Percentiles rank a stretch among this genome's conserved stretches.
Conservation (phyloP, 1,139 yeast genomes). For the Suhomyces bokatorum region DNA sequence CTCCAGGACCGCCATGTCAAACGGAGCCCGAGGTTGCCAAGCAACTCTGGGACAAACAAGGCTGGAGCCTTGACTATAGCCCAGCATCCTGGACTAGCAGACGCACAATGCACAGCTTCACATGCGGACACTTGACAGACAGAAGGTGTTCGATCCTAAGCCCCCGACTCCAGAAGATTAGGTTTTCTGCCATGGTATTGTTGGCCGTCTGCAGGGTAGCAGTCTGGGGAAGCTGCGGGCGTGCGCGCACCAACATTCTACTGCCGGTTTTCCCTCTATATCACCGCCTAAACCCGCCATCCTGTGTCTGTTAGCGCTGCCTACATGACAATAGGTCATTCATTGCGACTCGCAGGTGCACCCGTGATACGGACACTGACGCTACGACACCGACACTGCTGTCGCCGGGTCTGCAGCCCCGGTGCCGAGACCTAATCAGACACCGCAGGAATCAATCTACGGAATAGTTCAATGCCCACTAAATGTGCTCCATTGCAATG, state of each 20-base stretch:
- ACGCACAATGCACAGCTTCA: not conserved
- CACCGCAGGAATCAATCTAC: too few species aligned
- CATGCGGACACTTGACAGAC: conserved; percentile 1
- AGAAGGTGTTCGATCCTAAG: not conserved
- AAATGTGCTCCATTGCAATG: too few species aligned
- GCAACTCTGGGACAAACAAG: not conserved
- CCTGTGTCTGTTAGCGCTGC: not conserved
- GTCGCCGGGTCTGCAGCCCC: too few species aligned
- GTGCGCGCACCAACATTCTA: not conserved
- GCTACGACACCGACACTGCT: too few species aligned
- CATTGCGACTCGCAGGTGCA: not conserved
- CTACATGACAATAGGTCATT: not conserved
- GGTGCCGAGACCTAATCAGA: too few species aligned
- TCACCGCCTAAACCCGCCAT: conserved; percentile 1
- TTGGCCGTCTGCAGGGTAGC: too few species aligned
- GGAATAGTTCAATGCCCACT: too few species aligned
- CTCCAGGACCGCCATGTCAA: not conserved
- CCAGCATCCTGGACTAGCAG: not conserved
- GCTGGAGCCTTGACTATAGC: not conserved
- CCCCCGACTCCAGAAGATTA: conserved; percentile 1
- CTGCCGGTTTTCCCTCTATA: not conserved
- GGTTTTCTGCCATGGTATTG: not conserved
- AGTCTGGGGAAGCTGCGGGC: not conserved
- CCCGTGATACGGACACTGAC: too few species aligned
- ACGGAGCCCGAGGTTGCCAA: not conserved